A percentile compares a stretch with the other conserved stretches of the same genome.
Evolutionary conservation across 768 basidiomycete genomes (phyloP).

Genomic region (Tulasnella sp.): DNA sequence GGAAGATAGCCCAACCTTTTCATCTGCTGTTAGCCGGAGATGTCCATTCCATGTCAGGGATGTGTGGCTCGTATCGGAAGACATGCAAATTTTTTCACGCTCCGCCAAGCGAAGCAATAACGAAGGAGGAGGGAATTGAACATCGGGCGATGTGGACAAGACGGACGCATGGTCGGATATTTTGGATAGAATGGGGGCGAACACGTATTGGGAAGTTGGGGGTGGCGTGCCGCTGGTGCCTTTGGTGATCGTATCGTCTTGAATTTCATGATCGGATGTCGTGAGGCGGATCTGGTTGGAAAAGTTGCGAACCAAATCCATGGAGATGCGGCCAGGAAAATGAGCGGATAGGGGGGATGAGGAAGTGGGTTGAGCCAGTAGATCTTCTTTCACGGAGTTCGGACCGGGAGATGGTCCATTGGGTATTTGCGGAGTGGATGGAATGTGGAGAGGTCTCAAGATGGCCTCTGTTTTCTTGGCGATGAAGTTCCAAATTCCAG

Average conservation of each 20-base stretch:
- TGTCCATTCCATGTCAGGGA: conserved; percentile 7
- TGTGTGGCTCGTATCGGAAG: neutral
- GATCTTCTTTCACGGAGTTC: conserved; percentile 14
- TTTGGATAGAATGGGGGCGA: conserved; percentile 30
- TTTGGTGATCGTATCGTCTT: neutral
- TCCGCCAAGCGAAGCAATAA: conserved; percentile 40
- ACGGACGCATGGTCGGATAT: conserved; percentile 32
- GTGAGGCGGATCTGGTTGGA: conserved; percentile 13
- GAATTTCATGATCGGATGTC: neutral
- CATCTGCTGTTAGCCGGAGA: conserved; percentile 39
- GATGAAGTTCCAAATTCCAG: conserved; percentile 30
- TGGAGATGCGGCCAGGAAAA: conserved; percentile 1
- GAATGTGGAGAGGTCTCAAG: conserved; percentile 15
- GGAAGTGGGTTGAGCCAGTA: conserved; percentile 12
- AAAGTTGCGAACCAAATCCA: conserved; percentile 6
- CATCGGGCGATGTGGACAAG: conserved; percentile 43
- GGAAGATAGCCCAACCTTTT: conserved; percentile 39
- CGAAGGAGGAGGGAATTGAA: conserved; percentile 36
- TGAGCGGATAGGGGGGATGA: neutral
- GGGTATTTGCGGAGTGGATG: neutral
- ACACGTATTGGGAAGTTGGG: conserved; percentile 26
- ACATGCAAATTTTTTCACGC: conserved; percentile 31
- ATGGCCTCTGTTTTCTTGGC: conserved; percentile 29
- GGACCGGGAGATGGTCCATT: too few species aligned
- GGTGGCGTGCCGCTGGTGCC: conserved; percentile 17